These are phyloP conservation scores for Podaxis pistillaris DNA, from an alignment of 768 basidiomycete genomes.

Conservation along the genomic window DNA sequence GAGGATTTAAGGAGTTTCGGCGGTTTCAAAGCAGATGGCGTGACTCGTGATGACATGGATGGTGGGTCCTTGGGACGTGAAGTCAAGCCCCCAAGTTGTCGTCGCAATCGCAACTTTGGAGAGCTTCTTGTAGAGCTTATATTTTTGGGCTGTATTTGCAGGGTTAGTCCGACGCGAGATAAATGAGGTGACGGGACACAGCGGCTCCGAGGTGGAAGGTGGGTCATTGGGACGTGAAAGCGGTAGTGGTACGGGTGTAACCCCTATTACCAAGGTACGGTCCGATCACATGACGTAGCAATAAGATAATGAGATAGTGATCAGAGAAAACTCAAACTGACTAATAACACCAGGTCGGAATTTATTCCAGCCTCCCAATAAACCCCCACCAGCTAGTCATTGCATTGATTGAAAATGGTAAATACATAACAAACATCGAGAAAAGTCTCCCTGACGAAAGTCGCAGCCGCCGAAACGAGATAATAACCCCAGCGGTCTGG, in stretches of 20 bases:
- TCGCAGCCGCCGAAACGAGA: conserved; percentile 49
- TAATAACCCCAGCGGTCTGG: conserved; percentile 78
- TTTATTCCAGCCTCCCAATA: background rate
- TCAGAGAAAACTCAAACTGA: background rate
- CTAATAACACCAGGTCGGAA: background rate
- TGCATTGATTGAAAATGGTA: background rate
- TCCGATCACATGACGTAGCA: background rate
- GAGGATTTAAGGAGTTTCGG: conserved; percentile 41
- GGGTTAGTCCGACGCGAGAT: no score
- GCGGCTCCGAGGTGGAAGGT: no score
- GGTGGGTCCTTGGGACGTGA: conserved; percentile 25
- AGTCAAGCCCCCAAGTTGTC: conserved; percentile 8
- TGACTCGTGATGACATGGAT: conserved; percentile 36
- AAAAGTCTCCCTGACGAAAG: background rate
- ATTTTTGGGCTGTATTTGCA: no score
- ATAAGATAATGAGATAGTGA: background rate
- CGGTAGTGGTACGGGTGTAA: no score
- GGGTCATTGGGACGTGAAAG: no score
- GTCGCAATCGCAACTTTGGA: conserved; percentile 40
- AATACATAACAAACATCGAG: background rate
- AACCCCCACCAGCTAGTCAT: background rate
- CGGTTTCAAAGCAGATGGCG: conserved; percentile 28
- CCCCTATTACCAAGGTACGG: background rate
- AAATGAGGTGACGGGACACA: no score
- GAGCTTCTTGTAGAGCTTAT: conserved; percentile 60